A percentile compares a stretch with the other conserved stretches of the same genome.
phyloP scores from a whole-genome alignment of 192 early-diverging fungal genomes.

The Coemansia asiatica region DNA sequence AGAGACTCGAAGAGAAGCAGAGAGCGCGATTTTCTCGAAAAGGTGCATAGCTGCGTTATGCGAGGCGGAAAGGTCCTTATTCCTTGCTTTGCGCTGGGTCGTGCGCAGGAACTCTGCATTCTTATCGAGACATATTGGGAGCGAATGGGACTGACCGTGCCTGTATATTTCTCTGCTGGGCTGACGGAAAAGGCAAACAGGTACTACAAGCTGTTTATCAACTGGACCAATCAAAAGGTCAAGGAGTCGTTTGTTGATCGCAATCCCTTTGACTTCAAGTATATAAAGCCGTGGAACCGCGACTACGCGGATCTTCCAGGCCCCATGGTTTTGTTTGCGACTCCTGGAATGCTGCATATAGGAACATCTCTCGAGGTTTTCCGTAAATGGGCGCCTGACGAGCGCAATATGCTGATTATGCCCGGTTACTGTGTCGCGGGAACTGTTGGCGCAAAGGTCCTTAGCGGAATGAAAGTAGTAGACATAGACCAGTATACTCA shows the following conservation, averaged over 20 bases:
- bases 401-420: slow-evolving; percentile 96
- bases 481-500: slow-evolving; percentile 75
- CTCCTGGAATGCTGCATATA: slow-evolving; percentile 97
- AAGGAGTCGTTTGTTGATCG: slow-evolving; percentile 88
- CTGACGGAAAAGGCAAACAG: slow-evolving; percentile 92
- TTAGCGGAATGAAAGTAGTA: slow-evolving; percentile 85
- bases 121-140: slow-evolving; percentile 96
- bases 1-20: slow-evolving; percentile 90
- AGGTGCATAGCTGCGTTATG: slow-evolving; percentile 75
- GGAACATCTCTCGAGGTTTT: slow-evolving; percentile 94
- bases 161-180: slow-evolving; percentile 96
- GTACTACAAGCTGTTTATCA: slow-evolving; percentile 96
- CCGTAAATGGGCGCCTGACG: slow-evolving; percentile 90
- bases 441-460: slow-evolving; percentile 91
- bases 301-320: slow-evolving; percentile 74
- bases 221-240: slow-evolving; percentile 98
- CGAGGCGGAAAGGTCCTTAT: slow-evolving; percentile 89
- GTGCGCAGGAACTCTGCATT: slow-evolving; percentile 97
- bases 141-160: slow-evolving; percentile 80
- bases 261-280: slow-evolving; percentile 97
- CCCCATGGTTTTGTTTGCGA: slow-evolving; percentile 94
- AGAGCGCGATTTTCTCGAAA: slow-evolving; percentile 91
- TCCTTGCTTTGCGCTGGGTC: slow-evolving; percentile 96
- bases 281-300: slow-evolving; percentile 82
- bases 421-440: slow-evolving; percentile 97